Evolutionary conservation across 73 alveolate species (phyloP), one percentile per base, ranked within the genome.

Genomic region (Effrenium voratum): DNA sequence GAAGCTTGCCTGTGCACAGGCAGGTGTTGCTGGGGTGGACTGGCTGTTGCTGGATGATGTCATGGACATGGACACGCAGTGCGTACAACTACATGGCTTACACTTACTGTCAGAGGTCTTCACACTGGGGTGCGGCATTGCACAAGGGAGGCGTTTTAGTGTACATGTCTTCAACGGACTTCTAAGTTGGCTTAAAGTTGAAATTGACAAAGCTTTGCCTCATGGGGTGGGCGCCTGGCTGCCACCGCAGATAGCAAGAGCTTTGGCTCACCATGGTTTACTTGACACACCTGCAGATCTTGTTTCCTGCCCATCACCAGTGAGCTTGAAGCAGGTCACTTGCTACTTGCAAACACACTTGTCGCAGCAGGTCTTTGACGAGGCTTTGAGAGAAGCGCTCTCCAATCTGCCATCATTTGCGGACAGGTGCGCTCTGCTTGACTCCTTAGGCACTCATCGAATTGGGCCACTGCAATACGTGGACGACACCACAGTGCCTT

Each of bases 1-100:
- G 80, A 68, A 68, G 80, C 24, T 68, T 22, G 80, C 80, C 5
- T 43, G 5, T 2, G 80, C 80, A 22, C 47, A 22, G 46, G 80
- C 80, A 2, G 46, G 19, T 4, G 46, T 68, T 2, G 46, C 5
- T 45, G 34, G 3, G 2, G 47, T 68, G 44, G 80, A 68, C 46
- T 68, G 80, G 80, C 80, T 68, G 22, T n/a, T 68, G 44, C 80
- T 68, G 44, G 80, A 68, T 30, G 80, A 68, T n/a, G 34, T 68
- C 46, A 68, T 68, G 80, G 80, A 68, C 22, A 43, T n/a, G 19
- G 80, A 68, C 34, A 3, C 46, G 3, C 80, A 68, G 80, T 68
- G 80, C 19, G 47, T 68, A 13, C 5, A 43, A 5, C 46, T 68
- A 3, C 80, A 68, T 68, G 80, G 80, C 19, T 2, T 55, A 2